phyloP scores from a whole-genome alignment of 106 monocot species.

The Dendrobium nobile region DNA sequence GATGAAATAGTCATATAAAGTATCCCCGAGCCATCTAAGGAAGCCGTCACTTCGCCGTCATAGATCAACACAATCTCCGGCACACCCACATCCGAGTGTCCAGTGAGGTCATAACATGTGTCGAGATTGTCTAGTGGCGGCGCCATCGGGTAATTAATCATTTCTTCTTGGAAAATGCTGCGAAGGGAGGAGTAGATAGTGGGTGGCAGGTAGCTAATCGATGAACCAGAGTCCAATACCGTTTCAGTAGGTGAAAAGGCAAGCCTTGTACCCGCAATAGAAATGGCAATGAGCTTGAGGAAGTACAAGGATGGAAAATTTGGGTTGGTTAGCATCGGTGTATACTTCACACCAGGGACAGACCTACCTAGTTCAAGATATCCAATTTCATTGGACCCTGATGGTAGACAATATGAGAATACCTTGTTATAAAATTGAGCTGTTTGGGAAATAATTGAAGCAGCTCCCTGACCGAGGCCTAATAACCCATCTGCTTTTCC shows the following conservation, averaged over 20 bases:
- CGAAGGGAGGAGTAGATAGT: too few species aligned
- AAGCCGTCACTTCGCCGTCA: background rate
- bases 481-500: too few species aligned
- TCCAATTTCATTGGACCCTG: slow-evolving; percentile 14
- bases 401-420: slow-evolving; percentile 53
- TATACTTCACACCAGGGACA: too few species aligned
- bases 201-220: too few species aligned
- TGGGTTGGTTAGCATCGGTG: too few species aligned
- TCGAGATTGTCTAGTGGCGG: slow-evolving; percentile 3
- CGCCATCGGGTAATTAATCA: background rate
- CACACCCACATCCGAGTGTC: background rate
- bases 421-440: slow-evolving; percentile 3
- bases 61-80: slow-evolving; percentile 4
- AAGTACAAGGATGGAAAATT: too few species aligned
- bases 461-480: slow-evolving; percentile 6
- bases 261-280: slow-evolving; percentile 11
- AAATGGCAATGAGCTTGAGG: too few species aligned
- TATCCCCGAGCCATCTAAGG: too few species aligned
- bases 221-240: too few species aligned
- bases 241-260: slow-evolving; percentile 14
- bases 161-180: too few species aligned
- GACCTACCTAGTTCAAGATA: slow-evolving; percentile 19
- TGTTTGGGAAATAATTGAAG: slow-evolving; percentile 31
- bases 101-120: slow-evolving; percentile 1
- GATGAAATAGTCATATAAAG: background rate